Evolutionary conservation across 176 grass and related monocot species (phyloP), one percentile per base, ranked within the genome.

Genomic region (Hsuehochloa calcarea): DNA sequence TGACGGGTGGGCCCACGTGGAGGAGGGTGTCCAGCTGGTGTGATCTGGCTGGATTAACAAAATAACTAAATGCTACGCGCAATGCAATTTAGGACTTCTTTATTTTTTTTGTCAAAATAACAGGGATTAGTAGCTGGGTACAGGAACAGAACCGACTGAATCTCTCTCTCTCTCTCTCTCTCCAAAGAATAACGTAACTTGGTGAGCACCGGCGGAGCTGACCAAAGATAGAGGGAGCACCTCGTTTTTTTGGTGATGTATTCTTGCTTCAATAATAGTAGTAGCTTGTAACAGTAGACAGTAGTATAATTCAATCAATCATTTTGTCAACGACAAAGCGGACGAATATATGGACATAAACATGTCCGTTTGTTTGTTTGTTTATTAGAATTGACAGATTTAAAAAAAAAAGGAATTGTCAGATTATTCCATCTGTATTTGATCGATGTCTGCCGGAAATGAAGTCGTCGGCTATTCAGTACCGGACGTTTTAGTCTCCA

Each of bases 11-110:
- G 1, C 84, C 88, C 74, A 51, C 40, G 1, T 6, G 17, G 43
- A 69, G 29, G 15, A 22, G 9, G 27, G n/a, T 11, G 19, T 20
- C 82, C 80, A 83, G 89, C 84, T 90, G 88, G 79, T 82, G 8
- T 89, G 87, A 89, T n/a, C 76, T 85, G 87, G 10, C 11, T 43
- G n/a, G 65, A 80, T 70, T 76, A 71, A 81, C 61, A 44, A 85
- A 84, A 45, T 4, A 25, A 1, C 49, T 45, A 40, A 29, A 13
- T 51, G 45, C 55, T 27, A 74, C 46, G 78, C 70, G 70, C 50
- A 59, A 49, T 78, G 72, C 17, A 10, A 17, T 34, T 52, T 74
- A 29, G 45, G 15, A 73, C 12, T 27, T 29, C 22, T 49, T 27
- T 41, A 8, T 41, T 46, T 13, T 41, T 46, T 13, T 46, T 22